Percentiles rank a stretch among this genome's conserved stretches.
phyloP scores from a whole-genome alignment of 805 yeast genomes.

The Jamesozyma hellenica region DNA sequence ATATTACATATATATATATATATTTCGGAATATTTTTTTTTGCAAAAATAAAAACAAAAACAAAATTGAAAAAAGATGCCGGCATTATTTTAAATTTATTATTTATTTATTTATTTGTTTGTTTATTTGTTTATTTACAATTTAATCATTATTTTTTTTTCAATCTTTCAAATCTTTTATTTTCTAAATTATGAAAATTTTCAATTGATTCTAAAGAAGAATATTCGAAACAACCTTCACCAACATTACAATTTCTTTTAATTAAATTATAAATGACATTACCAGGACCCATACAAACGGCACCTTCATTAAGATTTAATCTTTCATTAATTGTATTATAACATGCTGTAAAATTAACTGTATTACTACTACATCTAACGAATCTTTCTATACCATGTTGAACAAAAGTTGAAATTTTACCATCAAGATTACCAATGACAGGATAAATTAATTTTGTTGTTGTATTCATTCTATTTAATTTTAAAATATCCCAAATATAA shows the following conservation, averaged over 20 bases:
- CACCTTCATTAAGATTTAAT: slow-evolving; percentile 6
- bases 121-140: too few species aligned
- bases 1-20: background rate
- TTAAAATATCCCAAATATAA: slow-evolving; percentile 25
- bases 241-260: slow-evolving; percentile 18
- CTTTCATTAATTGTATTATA: slow-evolving; percentile 21
- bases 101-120: too few species aligned
- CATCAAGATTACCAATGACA: slow-evolving; percentile 25
- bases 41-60: too few species aligned
- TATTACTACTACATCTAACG: slow-evolving; percentile 25
- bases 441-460: slow-evolving; percentile 20
- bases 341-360: slow-evolving; percentile 28
- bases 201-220: slow-evolving; percentile 21
- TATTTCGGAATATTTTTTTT: too few species aligned
- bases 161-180: background rate
- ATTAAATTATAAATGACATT: slow-evolving; percentile 23
- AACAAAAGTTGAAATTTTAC: slow-evolving; percentile 19
- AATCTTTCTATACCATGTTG: slow-evolving; percentile 28
- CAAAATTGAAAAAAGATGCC: too few species aligned
- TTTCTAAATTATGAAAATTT: slow-evolving; percentile 10
- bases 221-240: slow-evolving; percentile 15
- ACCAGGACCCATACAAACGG: slow-evolving; percentile 27
- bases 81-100: too few species aligned
- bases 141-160: too few species aligned
- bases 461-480: slow-evolving; percentile 21